Base-by-base conservation (phyloP, 306 rosid genomes). In the Heteromeles arbutifolia region DNA sequence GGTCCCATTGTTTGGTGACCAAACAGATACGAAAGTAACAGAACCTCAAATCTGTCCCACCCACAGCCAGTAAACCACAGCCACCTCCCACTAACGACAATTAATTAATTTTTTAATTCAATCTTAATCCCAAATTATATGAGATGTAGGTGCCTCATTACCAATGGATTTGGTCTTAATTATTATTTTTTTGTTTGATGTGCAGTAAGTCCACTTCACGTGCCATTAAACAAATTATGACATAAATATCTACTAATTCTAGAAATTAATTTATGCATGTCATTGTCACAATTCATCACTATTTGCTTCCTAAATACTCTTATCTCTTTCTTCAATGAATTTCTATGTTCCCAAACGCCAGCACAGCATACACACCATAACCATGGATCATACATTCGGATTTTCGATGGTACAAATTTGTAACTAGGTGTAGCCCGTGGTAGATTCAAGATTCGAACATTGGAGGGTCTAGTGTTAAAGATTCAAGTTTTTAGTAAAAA, bases 1-100 rank as follows among this genome's bases (percentile, higher is more conserved):
- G 59, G 90, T 13, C 91, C 96, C 69, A 81, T 18, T 0, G 57
- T 75, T 86, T 85, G 90, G 86, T 86, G 81, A 83, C 87, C 90
- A 74, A 87, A 87, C 76, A 54, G 85, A 81, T 79, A 57, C 65
- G 65, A 71, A 78, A 41, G 45, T 41, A 57, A 76, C 65, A 28
- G 28, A 83, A 63, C 64, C 79, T 56, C 50, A 80, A 59, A 74
- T 54, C 15, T 37, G 70, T 74, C 73, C 73, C 79, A 77, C 82
- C 75, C 63, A 79, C 71, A 41, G 48, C 75, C 71, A 25, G 63
- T n/a, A 19, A 28, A n/a, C 4, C 61, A 59, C 53, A 72, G 90
- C 91, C 84, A 88, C 84, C 93, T 39, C 67, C 86, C 86, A 84
- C 81, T 74, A 61, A 67, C 63, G 8, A 21, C 17, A 45, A 59